phyloP scores from a whole-genome alignment of 202 grass and related monocot genomes.

The Panicum virgatum region DNA sequence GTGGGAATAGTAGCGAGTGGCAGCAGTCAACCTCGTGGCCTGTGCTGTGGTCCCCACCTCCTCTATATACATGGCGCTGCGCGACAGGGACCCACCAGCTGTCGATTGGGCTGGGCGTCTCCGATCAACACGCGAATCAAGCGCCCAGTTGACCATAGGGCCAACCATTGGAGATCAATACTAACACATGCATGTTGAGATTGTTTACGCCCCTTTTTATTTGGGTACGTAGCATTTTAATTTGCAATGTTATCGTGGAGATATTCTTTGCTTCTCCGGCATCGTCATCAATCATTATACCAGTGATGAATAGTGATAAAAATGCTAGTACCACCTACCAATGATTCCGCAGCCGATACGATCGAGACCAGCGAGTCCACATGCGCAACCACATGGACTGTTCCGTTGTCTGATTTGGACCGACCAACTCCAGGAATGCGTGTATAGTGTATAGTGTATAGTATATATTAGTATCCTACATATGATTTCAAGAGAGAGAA shows the following conservation, averaged over 20 bases:
- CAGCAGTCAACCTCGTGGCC: too few relatives aligned
- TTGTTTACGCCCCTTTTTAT: neutral
- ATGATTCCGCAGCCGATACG: conserved; percentile 26
- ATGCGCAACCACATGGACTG: conserved; percentile 41
- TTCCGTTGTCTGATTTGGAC: conserved; percentile 25
- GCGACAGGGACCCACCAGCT: too few relatives aligned
- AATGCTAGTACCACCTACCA: conserved; percentile 30
- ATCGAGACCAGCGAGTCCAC: conserved; percentile 12
- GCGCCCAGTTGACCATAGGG: too few relatives aligned
- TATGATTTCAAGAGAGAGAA: neutral
- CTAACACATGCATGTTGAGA: neutral
- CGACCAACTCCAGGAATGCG: neutral
- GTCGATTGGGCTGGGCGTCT: too few relatives aligned
- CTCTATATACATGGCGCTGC: too few relatives aligned
- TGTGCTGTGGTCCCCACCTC: too few relatives aligned
- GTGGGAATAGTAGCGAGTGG: too few relatives aligned
- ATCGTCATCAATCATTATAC: conserved; percentile 16
- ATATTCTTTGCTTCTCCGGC: neutral
- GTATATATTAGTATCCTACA: too few relatives aligned
- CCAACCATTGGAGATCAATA: too few relatives aligned
- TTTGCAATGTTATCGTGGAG: conserved; percentile 3
- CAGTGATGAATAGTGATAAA: neutral
- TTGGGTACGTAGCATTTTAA: neutral
- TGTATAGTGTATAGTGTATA: too few relatives aligned
- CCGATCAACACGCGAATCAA: too few relatives aligned